Evolutionary conservation across 139 green algal species (phyloP).

Genomic region (Microglena sp.): DNA sequence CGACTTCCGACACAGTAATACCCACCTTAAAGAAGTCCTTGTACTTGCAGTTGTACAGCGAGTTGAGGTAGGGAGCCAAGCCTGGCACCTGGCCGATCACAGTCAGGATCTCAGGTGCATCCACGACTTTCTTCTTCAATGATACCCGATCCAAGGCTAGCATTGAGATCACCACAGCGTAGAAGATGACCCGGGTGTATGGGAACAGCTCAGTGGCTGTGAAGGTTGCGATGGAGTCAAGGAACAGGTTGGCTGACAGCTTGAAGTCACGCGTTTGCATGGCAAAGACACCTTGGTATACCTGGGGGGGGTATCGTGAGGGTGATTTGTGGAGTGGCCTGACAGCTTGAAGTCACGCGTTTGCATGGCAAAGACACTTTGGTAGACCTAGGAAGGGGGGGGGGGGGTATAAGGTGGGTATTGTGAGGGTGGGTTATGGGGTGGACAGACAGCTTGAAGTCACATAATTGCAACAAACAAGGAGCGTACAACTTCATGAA

Average conservation of each 20-base stretch:
- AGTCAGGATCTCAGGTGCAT: conserved; percentile 88
- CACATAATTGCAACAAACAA: too few relatives aligned
- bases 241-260: conserved; percentile 74
- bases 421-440: too few relatives aligned
- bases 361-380: conserved; percentile 79
- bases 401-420: too few relatives aligned
- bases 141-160: conserved; percentile 59
- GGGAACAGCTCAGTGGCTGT: conserved; percentile 86
- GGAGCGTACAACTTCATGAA: too few relatives aligned
- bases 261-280: conserved; percentile 83
- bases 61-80: conserved; percentile 70
- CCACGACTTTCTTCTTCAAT: conserved; percentile 63
- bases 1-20: too few relatives aligned
- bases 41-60: conserved; percentile 89
- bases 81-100: conserved; percentile 79
- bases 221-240: conserved; percentile 95
- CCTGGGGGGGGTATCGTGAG: conserved; percentile 48
- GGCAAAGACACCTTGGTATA: conserved; percentile 89
- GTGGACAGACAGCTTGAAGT: too few relatives aligned
- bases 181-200: conserved; percentile 84
- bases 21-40: conserved; percentile 72
- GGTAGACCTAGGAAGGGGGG: too few relatives aligned
- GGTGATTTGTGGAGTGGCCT: too few relatives aligned
- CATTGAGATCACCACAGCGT: conserved; percentile 74
- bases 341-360: conserved; percentile 77